Evolutionary conservation across 1,284 basidiomycete species (phyloP).

Genomic region (Puccinia polysora): DNA sequence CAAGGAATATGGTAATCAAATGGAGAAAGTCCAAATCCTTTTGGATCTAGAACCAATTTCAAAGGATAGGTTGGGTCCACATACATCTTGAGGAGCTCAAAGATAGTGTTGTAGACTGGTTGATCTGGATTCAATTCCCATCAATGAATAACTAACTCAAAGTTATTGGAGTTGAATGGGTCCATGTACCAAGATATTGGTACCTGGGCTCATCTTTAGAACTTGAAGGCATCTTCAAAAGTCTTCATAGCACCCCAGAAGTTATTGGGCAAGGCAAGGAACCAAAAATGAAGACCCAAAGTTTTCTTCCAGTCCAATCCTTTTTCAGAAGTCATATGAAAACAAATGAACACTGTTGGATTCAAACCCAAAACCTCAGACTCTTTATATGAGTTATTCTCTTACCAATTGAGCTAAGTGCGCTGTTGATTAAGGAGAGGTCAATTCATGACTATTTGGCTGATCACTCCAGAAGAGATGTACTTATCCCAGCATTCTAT

Average conservation of each 20-base stretch:
- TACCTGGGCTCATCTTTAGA: conserved; percentile 34
- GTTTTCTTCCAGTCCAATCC: conserved; percentile 85
- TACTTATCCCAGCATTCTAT: too few species aligned
- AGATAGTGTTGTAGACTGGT: conserved; percentile 66
- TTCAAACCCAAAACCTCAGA: too few species aligned
- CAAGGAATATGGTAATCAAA: conserved; percentile 79
- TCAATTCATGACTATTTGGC: too few species aligned
- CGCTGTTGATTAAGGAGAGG: too few species aligned
- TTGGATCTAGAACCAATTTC: conserved; percentile 59
- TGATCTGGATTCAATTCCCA: conserved; percentile 36
- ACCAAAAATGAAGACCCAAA: too few species aligned
- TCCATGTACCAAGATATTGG: conserved; percentile 62
- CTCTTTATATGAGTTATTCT: too few species aligned
- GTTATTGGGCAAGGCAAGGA: too few species aligned
- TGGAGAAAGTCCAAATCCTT: conserved; percentile 70
- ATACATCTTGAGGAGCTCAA: conserved; percentile 73
- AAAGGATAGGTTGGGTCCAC: conserved; percentile 58
- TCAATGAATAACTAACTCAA: not conserved
- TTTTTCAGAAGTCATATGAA: too few species aligned
- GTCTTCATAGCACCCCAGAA: conserved; percentile 50
- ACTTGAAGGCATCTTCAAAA: conserved; percentile 59
- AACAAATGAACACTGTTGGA: too few species aligned
- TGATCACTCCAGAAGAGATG: too few species aligned
- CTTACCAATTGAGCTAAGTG: too few species aligned
- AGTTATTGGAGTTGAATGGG: too few species aligned